Evolutionary conservation across 2,329 filamentous ascomycete genomes (phyloP).

Genomic region (Claviceps humidiphila): DNA sequence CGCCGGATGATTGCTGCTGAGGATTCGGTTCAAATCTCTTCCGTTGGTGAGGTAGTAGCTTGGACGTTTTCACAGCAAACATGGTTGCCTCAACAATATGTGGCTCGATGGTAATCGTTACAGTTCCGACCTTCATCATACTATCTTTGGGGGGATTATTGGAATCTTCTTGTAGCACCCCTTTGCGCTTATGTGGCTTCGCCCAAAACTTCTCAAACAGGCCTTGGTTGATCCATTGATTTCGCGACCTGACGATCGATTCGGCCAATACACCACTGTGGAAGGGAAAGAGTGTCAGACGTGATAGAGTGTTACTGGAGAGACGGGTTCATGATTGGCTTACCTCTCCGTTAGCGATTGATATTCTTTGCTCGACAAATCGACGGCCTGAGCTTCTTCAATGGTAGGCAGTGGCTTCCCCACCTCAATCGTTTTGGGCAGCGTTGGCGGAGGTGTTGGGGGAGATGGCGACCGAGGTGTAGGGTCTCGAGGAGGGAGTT

Average conservation of each 20-base stretch:
- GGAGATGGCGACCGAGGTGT: slow-evolving; percentile 15
- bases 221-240: slow-evolving; percentile 58
- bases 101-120: slow-evolving; percentile 65
- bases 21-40: slow-evolving; percentile 8
- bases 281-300: background rate
- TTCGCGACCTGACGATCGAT: slow-evolving; percentile 58
- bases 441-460: slow-evolving; percentile 23
- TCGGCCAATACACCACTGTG: slow-evolving; percentile 60
- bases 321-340: background rate
- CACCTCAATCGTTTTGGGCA: slow-evolving; percentile 51
- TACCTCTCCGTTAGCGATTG: slow-evolving; percentile 64
- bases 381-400: slow-evolving; percentile 49
- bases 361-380: slow-evolving; percentile 52
- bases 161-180: slow-evolving; percentile 46
- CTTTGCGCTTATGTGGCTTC: slow-evolving; percentile 56
- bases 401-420: slow-evolving; percentile 61
- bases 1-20: slow-evolving; percentile 7
- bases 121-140: slow-evolving; percentile 60
- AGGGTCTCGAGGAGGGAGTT: slow-evolving; percentile 20
- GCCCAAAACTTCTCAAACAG: slow-evolving; percentile 69
- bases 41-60: slow-evolving; percentile 27
- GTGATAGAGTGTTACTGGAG: background rate
- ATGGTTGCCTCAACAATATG: slow-evolving; percentile 67
- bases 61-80: slow-evolving; percentile 56
- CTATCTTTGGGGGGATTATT: slow-evolving; percentile 57